A percentile compares a stretch with the other conserved stretches of the same genome.
These are phyloP conservation scores for Umbelopsis isabellina DNA, from an alignment of 192 early-diverging fungal species.

Conservation along the genomic window DNA sequence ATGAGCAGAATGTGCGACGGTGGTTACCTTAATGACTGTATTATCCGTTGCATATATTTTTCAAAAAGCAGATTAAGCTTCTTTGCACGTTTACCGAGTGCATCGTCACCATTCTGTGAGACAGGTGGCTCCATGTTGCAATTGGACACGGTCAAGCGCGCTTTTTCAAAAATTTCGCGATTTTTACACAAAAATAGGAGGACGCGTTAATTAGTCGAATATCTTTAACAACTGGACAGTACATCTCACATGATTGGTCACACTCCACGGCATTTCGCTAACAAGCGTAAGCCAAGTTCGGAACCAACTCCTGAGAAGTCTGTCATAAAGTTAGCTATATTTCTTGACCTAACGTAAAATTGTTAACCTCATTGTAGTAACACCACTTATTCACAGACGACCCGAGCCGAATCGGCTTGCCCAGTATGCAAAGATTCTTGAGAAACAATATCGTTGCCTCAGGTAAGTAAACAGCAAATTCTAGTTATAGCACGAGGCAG, in stretches of 20 bases:
- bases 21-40: conserved; percentile 5
- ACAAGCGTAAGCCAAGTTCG: background rate
- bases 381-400: background rate
- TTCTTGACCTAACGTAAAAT: background rate
- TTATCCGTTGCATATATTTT: conserved; percentile 13
- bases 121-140: conserved; percentile 3
- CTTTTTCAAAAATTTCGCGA: conserved; percentile 7
- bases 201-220: background rate
- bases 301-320: background rate
- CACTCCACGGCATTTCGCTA: background rate
- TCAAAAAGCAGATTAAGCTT: conserved; percentile 13
- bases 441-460: background rate
- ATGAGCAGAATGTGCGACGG: background rate
- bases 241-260: background rate
- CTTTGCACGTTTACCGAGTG: conserved; percentile 7
- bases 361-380: background rate
- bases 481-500: too few species aligned
- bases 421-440: background rate
- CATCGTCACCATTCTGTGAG: background rate
- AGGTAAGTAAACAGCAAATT: background rate
- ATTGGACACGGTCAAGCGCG: background rate
- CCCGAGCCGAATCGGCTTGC: background rate
- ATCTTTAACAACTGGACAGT: too few species aligned
- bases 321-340: background rate
- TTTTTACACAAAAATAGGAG: background rate